A percentile compares a stretch with the other conserved stretches of the same genome.
phyloP scores from a whole-genome alignment of 768 basidiomycete species.

The Agaricus blazei region DNA sequence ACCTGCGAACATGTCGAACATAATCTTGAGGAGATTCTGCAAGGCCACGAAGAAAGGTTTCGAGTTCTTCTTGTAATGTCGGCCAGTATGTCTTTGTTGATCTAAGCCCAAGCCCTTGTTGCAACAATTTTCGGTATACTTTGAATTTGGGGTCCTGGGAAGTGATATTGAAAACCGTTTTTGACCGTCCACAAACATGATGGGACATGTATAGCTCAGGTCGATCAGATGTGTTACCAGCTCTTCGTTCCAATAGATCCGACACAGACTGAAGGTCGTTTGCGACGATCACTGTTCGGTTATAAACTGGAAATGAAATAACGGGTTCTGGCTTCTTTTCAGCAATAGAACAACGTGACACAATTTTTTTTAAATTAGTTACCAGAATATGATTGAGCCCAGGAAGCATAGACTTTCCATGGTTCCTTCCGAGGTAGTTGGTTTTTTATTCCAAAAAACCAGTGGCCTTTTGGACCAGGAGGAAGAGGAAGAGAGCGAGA shows the following conservation, averaged over 20 bases:
- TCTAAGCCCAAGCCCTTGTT: constrained; percentile 29
- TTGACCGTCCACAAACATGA: constrained; percentile 34
- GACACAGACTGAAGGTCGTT: constrained; percentile 39
- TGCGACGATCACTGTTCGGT: constrained; percentile 41
- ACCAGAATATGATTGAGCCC: constrained; percentile 15
- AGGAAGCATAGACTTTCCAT: constrained; percentile 17
- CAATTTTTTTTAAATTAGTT: not conserved
- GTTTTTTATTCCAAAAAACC: constrained; percentile 12
- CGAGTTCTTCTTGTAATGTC: constrained; percentile 30
- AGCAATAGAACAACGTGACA: not conserved
- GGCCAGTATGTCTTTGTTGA: constrained; percentile 30
- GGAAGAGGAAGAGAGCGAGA: constrained; percentile 9
- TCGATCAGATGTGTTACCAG: constrained; percentile 51
- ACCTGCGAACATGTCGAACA: constrained; percentile 35
- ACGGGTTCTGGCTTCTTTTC: constrained; percentile 28
- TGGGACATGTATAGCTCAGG: constrained; percentile 41
- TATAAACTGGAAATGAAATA: constrained; percentile 42
- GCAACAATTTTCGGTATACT: constrained; percentile 36
- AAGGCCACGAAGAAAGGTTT: constrained; percentile 28
- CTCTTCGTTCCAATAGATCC: constrained; percentile 47
- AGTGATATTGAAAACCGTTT: constrained; percentile 39
- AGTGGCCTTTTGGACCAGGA: constrained; percentile 14
- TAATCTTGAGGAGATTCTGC: constrained; percentile 23
- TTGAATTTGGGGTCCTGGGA: constrained; percentile 31
- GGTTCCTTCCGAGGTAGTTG: constrained; percentile 14